Evolutionary conservation across 352 stramenopile genomes (phyloP).

Genomic region (Globisporangium mamillatum): DNA sequence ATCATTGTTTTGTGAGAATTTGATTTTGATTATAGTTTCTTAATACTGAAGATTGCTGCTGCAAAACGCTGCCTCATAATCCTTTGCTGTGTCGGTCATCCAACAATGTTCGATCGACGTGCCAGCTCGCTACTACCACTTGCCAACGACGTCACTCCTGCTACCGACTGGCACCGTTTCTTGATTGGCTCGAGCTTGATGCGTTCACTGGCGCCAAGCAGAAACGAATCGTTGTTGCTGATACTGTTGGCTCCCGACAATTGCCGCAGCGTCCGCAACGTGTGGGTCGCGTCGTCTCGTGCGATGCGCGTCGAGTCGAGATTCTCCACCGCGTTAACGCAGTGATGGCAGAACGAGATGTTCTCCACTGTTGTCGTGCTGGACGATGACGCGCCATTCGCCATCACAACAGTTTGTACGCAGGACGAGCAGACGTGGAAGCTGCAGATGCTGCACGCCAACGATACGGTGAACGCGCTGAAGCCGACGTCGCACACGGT

Average conservation of each 20-base stretch:
- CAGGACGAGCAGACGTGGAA: constrained; percentile 9
- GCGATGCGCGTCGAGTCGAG: constrained; percentile 17
- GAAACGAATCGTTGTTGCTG: background rate
- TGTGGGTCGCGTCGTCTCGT: constrained; percentile 14
- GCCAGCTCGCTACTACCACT: background rate
- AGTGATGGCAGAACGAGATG: constrained; percentile 17
- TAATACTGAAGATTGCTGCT: background rate
- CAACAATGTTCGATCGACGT: background rate
- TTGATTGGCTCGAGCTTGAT: constrained; percentile 24
- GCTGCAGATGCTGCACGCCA: constrained; percentile 13
- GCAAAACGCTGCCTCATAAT: background rate
- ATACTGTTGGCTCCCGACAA: background rate
- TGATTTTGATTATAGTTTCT: background rate
- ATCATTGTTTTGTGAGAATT: background rate
- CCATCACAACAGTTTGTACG: constrained; percentile 9
- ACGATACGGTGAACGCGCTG: constrained; percentile 8
- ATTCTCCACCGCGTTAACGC: constrained; percentile 8
- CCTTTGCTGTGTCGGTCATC: background rate
- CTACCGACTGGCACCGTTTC: constrained; percentile 18
- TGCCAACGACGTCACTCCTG: background rate
- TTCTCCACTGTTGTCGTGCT: background rate
- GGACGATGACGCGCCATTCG: background rate
- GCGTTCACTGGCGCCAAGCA: constrained; percentile 1
- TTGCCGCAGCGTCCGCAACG: constrained; percentile 10
- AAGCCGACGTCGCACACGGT: constrained; percentile 12